Percentiles rank a stretch among this genome's conserved stretches.
Evolutionary conservation across 2,329 filamentous ascomycete genomes (phyloP).

Genomic region (Xylaria sp.): DNA sequence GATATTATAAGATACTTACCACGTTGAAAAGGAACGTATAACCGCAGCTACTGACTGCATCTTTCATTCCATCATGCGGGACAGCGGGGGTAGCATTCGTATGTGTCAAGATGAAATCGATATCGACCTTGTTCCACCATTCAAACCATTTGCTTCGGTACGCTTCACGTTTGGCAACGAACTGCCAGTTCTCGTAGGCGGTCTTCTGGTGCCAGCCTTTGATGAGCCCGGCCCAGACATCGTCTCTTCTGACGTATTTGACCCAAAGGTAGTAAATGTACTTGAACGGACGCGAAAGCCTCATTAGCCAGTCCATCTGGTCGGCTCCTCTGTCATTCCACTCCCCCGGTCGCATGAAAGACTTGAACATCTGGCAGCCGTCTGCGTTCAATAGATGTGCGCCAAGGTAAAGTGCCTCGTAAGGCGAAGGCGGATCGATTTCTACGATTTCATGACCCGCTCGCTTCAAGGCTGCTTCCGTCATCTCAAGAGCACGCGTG

Average conservation of each 20-base stretch:
- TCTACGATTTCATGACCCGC: constrained; percentile 80
- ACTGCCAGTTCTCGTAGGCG: constrained; percentile 82
- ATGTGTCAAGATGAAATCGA: constrained; percentile 85
- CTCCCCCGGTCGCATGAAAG: constrained; percentile 80
- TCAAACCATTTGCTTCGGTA: constrained; percentile 83
- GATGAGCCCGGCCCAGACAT: constrained; percentile 81
- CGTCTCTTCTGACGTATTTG: constrained; percentile 81
- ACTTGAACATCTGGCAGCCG: constrained; percentile 81
- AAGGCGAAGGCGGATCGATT: constrained; percentile 72
- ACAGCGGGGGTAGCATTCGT: constrained; percentile 91
- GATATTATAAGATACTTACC: constrained; percentile 58
- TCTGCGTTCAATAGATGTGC: constrained; percentile 86
- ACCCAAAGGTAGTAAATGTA: constrained; percentile 91
- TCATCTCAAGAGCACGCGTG: constrained; percentile 75
- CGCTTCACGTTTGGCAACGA: constrained; percentile 79
- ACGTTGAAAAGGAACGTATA: constrained; percentile 96
- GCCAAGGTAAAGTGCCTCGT: constrained; percentile 79
- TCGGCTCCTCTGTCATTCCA: constrained; percentile 80
- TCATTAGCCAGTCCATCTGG: constrained; percentile 79
- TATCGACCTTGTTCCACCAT: constrained; percentile 79
- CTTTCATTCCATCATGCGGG: constrained; percentile 85
- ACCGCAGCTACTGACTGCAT: constrained; percentile 85
- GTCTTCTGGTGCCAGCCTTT: constrained; percentile 77
- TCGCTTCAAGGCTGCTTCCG: constrained; percentile 72
- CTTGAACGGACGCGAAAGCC: constrained; percentile 76